Evolutionary conservation across 2,329 filamentous ascomycete species (phyloP).

Genomic region (Fusarium burgessii): DNA sequence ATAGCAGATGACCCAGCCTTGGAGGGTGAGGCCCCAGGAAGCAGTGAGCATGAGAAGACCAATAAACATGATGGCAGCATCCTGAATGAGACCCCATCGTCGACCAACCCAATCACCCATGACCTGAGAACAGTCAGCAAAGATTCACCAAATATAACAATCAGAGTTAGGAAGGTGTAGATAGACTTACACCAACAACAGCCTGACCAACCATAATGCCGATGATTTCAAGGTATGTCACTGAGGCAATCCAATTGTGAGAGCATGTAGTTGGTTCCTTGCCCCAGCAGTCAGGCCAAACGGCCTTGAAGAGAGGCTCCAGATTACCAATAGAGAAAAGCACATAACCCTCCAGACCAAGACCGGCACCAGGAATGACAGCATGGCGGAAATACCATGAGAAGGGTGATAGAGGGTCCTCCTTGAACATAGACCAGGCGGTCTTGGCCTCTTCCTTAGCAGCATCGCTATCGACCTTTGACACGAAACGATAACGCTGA

Average conservation of each 20-base stretch:
- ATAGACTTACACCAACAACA: slow-evolving; percentile 76
- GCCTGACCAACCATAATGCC: slow-evolving; percentile 97
- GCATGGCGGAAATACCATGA: slow-evolving; percentile 90
- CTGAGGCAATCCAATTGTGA: slow-evolving; percentile 82
- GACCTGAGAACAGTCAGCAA: slow-evolving; percentile 53
- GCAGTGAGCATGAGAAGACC: slow-evolving; percentile 92
- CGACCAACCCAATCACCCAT: slow-evolving; percentile 83
- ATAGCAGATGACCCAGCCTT: slow-evolving; percentile 98
- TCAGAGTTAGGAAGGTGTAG: not conserved
- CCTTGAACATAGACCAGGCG: slow-evolving; percentile 85
- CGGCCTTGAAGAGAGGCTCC: slow-evolving; percentile 80
- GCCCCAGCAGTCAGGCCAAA: slow-evolving; percentile 85
- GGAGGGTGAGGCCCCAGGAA: slow-evolving; percentile 85
- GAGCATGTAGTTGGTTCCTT: slow-evolving; percentile 72
- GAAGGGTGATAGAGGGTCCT: slow-evolving; percentile 86
- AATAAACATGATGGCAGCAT: slow-evolving; percentile 92
- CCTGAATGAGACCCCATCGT: slow-evolving; percentile 95
- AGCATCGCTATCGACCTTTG: slow-evolving; percentile 77
- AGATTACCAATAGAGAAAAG: slow-evolving; percentile 97
- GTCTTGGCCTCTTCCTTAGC: slow-evolving; percentile 72
- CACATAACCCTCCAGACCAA: slow-evolving; percentile 94
- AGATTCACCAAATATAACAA: not conserved
- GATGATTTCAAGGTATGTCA: slow-evolving; percentile 92
- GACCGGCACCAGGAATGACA: slow-evolving; percentile 90
- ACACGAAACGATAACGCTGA: slow-evolving; percentile 81